These are phyloP conservation scores for Candida xyloterini DNA, from an alignment of 805 yeast genomes.

Conservation along the genomic window DNA sequence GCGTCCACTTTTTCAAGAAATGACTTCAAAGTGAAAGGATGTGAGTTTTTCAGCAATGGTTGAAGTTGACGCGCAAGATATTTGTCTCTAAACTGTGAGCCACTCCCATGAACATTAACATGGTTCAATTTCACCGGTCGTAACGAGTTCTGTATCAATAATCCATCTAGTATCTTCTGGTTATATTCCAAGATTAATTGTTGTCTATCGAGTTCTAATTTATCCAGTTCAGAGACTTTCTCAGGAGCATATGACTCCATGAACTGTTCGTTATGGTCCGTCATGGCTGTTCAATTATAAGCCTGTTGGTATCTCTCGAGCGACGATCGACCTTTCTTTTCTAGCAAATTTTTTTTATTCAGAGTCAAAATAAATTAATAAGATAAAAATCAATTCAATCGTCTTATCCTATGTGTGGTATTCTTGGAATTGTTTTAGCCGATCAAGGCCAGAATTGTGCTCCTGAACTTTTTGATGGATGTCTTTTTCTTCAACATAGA, in stretches of 20 bases:
- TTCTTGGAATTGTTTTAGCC: slow-evolving; percentile 81
- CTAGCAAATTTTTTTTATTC: background rate
- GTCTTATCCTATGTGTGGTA: slow-evolving; percentile 78
- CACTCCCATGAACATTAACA: slow-evolving; percentile 48
- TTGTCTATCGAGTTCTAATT: slow-evolving; percentile 29
- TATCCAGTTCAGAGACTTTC: slow-evolving; percentile 6
- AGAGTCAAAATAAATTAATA: slow-evolving; percentile 5
- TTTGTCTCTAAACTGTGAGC: slow-evolving; percentile 39
- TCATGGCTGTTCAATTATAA: slow-evolving; percentile 3
- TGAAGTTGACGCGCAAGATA: slow-evolving; percentile 46
- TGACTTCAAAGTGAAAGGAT: slow-evolving; percentile 36
- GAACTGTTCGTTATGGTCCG: slow-evolving; percentile 21
- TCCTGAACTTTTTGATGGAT: slow-evolving; percentile 88
- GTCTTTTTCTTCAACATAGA: slow-evolving; percentile 89
- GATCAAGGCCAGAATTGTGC: slow-evolving; percentile 73
- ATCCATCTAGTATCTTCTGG: slow-evolving; percentile 24
- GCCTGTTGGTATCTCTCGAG: background rate
- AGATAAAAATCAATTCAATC: background rate
- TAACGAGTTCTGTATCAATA: slow-evolving; percentile 32
- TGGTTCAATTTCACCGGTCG: slow-evolving; percentile 43
- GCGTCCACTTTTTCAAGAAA: slow-evolving; percentile 42
- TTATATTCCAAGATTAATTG: slow-evolving; percentile 30
- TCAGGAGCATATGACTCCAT: slow-evolving; percentile 23
- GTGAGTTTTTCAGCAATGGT: slow-evolving; percentile 41
- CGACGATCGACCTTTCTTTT: slow-evolving; percentile 12